Conservation (phyloP, 768 basidiomycete species). For the Suillus americanus region DNA sequence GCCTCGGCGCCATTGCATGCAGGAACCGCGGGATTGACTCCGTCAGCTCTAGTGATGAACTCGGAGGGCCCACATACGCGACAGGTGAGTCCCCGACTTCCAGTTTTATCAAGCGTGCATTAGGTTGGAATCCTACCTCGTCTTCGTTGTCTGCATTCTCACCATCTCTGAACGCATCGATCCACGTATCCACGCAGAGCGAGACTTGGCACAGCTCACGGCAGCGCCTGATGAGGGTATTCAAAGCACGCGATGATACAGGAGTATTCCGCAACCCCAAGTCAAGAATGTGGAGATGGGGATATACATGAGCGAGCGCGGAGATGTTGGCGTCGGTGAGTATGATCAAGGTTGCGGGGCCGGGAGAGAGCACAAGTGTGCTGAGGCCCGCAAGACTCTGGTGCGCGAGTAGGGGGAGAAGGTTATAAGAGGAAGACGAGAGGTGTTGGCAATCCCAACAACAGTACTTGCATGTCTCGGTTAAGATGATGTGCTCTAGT, state of each 20-base stretch:
- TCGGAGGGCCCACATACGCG: too few species aligned
- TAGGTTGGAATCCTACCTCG: too few species aligned
- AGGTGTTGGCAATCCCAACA: not conserved
- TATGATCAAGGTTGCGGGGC: not conserved
- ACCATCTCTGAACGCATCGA: not conserved
- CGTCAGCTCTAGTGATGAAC: not conserved
- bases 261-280: not conserved
- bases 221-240: not conserved
- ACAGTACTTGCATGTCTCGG: not conserved
- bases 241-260: not conserved
- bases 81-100: not conserved
- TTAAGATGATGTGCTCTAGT: not conserved
- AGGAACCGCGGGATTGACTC: not conserved
- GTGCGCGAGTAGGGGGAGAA: not conserved
- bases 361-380: not conserved
- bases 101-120: not conserved
- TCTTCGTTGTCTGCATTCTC: too few species aligned
- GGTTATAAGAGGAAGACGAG: not conserved
- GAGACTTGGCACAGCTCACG: not conserved
- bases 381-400: not conserved
- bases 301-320: not conserved
- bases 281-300: not conserved
- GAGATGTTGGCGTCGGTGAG: not conserved
- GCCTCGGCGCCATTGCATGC: not conserved
- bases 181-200: not conserved